Evolutionary conservation across 179 eudicot species (phyloP), one percentile per base, ranked within the genome.

Genomic region (Pouteria campechiana): DNA sequence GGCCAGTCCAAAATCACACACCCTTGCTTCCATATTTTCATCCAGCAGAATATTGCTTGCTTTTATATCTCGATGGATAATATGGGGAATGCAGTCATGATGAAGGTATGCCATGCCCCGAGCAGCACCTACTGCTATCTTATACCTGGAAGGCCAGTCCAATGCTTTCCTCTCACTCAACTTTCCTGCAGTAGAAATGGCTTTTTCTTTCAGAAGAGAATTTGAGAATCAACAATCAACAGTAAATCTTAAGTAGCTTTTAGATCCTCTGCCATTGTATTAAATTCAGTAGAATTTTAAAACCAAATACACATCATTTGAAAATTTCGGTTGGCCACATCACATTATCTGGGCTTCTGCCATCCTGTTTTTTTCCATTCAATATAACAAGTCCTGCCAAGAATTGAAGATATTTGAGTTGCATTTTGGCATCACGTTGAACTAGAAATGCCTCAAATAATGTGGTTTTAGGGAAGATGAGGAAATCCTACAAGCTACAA

Each of bases 1-100:
- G 32, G 97, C 97, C 29, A 89, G 60, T 33, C 95, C 97, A 32
- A 89, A 89, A 50, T 89, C 97, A n/a, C 93, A 84, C 0, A 89
- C 86, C 27, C 76, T 67, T 50, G 95, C 97, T 61, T 81, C 89
- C 76, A 74, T 59, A 60, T 74, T 72, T 17, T 70, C 63, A 37
- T 89, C 93, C 30, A 89, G 72, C 54, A 89, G 56, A 48, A 89
- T 85, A 48, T 89, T 89, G 76, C 97, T 89, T 16, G 95, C 78
- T 63, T 89, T 89, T 25, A 88, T 88, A 54, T 88, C 97, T 45
- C 97, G 58, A 40, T 89, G 97, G 42, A 89, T 89, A 34, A 85
- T 78, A 69, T 78, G 97, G 25, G 97, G 97, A 14, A 89, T 74
- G 52, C 97, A 89, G 30, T 89, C 97, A 25, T 84, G 86, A 54